A percentile compares a stretch with the other conserved stretches of the same genome.
These are phyloP conservation scores for Metschnikowia colocasiae DNA, from an alignment of 805 yeast species.

Conservation along the genomic window DNA sequence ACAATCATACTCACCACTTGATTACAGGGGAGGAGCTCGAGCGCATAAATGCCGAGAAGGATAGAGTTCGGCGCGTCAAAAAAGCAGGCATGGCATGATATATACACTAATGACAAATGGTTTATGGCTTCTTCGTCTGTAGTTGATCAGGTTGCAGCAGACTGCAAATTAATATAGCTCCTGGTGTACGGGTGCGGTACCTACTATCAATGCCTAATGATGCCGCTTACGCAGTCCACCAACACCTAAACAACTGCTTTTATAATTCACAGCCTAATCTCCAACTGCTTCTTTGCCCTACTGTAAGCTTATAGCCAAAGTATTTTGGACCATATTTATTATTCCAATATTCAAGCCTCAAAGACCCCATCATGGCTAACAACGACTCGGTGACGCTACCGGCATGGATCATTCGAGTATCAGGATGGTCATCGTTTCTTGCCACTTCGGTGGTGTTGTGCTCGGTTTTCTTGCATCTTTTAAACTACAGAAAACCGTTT, in stretches of 20 bases:
- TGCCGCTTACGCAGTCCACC: neutral
- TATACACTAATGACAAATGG: neutral
- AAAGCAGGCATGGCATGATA: slow-evolving; percentile 13
- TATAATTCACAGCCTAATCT: neutral
- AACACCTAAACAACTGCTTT: neutral
- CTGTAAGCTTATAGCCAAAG: neutral
- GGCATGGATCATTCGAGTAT: slow-evolving; percentile 18
- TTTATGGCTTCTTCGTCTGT: neutral
- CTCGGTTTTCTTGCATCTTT: slow-evolving; percentile 32
- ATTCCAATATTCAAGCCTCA: neutral
- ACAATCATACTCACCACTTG: slow-evolving; percentile 61
- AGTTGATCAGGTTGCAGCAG: neutral
- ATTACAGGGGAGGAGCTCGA: slow-evolving; percentile 62
- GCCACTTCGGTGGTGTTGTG: slow-evolving; percentile 23
- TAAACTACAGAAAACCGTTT: slow-evolving; percentile 80
- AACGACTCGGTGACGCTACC: slow-evolving; percentile 15
- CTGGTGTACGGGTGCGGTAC: slow-evolving; percentile 1
- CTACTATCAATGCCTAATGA: neutral
- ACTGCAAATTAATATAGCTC: neutral
- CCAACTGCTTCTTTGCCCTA: neutral
- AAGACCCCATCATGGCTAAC: neutral
- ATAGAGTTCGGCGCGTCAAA: slow-evolving; percentile 12
- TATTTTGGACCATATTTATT: neutral
- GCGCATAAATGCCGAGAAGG: slow-evolving; percentile 32
- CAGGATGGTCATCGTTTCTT: slow-evolving; percentile 22